A percentile compares a stretch with the other conserved stretches of the same genome.
Evolutionary conservation across 768 basidiomycete genomes (phyloP).

Genomic region (Hygrocybe punicea): DNA sequence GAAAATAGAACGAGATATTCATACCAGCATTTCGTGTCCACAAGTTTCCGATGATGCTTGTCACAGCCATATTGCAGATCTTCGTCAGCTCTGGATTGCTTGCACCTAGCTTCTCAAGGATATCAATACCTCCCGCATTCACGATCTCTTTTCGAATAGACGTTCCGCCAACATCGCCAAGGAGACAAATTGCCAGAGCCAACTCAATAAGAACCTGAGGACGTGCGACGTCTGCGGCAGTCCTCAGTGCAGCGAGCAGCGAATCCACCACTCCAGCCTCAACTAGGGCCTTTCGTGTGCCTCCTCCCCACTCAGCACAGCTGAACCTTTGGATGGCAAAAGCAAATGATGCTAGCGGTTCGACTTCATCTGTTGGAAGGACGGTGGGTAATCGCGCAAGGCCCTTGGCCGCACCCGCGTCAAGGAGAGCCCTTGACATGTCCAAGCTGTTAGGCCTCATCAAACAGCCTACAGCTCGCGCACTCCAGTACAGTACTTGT

Average conservation of each 20-base stretch:
- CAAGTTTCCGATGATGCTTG: conserved; percentile 25
- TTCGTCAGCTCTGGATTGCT: conserved; percentile 21
- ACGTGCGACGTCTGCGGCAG: conserved; percentile 21
- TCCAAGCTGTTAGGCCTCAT: conserved; percentile 28
- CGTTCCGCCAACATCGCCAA: conserved; percentile 25
- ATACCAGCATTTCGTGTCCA: conserved; percentile 25
- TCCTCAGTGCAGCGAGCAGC: conserved; percentile 25
- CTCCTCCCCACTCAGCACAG: conserved; percentile 27
- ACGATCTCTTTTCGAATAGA: conserved; percentile 28
- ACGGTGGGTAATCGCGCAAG: conserved; percentile 25
- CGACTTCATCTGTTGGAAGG: conserved; percentile 22
- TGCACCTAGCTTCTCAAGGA: conserved; percentile 19
- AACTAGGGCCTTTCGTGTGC: conserved; percentile 22
- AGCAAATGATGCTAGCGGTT: conserved; percentile 24
- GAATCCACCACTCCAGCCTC: conserved; percentile 29
- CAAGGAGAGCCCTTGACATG: conserved; percentile 22
- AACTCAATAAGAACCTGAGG: conserved; percentile 26
- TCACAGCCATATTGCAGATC: conserved; percentile 24
- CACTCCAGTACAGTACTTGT: conserved; percentile 19
- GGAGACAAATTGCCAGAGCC: conserved; percentile 24
- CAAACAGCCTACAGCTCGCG: conserved; percentile 24
- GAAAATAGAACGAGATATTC: neutral
- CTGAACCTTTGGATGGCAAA: conserved; percentile 27
- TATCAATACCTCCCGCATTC: conserved; percentile 27
- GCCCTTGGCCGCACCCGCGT: conserved; percentile 24